Conservation (phyloP, 73 alveolate species). For the Tetrahymena borealis region DNA sequence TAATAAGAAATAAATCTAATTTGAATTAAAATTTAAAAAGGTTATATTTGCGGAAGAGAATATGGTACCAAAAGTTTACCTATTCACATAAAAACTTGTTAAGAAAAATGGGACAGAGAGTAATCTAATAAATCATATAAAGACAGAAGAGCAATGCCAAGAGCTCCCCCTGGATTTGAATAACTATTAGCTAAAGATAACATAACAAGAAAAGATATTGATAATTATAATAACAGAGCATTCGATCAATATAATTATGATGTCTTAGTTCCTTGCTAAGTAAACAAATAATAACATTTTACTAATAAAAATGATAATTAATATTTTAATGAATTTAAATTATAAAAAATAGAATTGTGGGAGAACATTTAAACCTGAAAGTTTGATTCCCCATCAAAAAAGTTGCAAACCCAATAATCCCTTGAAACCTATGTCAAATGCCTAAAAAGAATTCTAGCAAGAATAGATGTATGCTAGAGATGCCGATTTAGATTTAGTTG, state of each 20-base stretch:
- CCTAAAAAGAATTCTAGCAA: neutral
- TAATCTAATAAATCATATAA: neutral
- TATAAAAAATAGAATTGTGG: neutral
- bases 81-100: constrained; percentile 27
- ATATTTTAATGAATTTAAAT: neutral
- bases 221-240: neutral
- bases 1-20: neutral
- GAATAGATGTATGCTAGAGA: neutral
- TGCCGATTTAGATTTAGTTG: neutral
- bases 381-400: neutral
- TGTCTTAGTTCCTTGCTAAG: neutral
- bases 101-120: constrained; percentile 11
- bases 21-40: neutral
- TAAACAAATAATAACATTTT: neutral
- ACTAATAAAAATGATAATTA: neutral
- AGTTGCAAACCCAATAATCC: constrained; percentile 4
- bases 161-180: neutral
- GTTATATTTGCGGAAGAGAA: constrained; percentile 38
- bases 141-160: constrained; percentile 15
- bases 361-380: neutral
- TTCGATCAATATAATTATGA: neutral
- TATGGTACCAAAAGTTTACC: constrained; percentile 26
- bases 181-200: neutral
- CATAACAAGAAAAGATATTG: neutral
- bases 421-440: constrained; percentile 9